Base-by-base conservation (phyloP, 768 basidiomycete species). In the Mycena galericulata region DNA sequence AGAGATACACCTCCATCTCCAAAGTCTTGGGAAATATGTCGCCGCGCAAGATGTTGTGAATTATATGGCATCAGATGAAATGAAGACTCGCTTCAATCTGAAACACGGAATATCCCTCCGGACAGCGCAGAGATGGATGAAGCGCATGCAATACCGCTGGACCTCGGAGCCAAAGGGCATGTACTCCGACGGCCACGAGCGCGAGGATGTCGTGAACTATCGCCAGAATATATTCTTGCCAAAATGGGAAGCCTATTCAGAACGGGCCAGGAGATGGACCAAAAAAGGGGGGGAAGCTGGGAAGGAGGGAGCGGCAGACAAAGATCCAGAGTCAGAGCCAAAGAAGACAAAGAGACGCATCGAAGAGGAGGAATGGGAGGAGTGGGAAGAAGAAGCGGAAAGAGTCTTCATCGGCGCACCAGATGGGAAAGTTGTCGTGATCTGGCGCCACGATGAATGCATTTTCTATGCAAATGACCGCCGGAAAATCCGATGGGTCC, bases 81-180 rank as follows among this genome's bases (percentile, higher is more conserved):
- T 68, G 22, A 22, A 55, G 29, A 41, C 40, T 18, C 18, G 41
- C 14, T 41, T 67, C 20, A 59, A 43, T 20, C 61, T 72, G 62
- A 72, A 70, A 29, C 67, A 70, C 50, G 66, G 65, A 27, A 70
- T 73, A 30, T 56, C 47, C n/a, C 54, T 72, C 34, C 29, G 41
- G n/a, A 82, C 78, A 0, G 81, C 80, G 12, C 50, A 63, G 29
- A 5, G 57, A 4, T 83, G 83, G 81, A 74, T 84, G 71, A 69
- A 68, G 2, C 61, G 49, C 7, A 65, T 83, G 54, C 75, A 62
- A 1, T 81, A 78, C 56, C 43, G 72, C 1, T 81, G 75, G 73
- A 73, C 29, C 14, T 60, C 69, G 4, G 63, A 66, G 3, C 75
- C 72, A 5, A 74, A 71, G 12, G 78, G 79, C n/a, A n/a, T n/a